These are phyloP conservation scores for Claviceps humidiphila DNA, from an alignment of 2,329 filamentous ascomycete species.

Conservation along the genomic window DNA sequence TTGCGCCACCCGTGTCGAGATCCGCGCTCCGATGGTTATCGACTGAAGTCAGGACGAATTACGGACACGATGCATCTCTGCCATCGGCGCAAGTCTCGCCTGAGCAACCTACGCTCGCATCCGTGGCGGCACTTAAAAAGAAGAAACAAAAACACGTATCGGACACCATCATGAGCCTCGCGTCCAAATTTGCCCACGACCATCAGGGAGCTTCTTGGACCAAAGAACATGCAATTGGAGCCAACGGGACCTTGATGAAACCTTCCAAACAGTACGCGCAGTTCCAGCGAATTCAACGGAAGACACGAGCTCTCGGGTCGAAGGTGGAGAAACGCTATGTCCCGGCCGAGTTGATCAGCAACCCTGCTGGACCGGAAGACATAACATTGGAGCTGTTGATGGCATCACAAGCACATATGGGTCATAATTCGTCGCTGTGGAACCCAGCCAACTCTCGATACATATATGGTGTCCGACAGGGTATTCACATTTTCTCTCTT, in stretches of 20 bases:
- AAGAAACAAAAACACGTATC: slow-evolving; percentile 23
- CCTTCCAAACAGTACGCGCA: slow-evolving; percentile 26
- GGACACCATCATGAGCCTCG: slow-evolving; percentile 21
- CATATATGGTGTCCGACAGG: slow-evolving; percentile 80
- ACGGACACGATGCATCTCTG: slow-evolving; percentile 1
- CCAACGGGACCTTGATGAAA: slow-evolving; percentile 23
- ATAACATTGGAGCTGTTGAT: slow-evolving; percentile 84
- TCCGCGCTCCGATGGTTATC: slow-evolving; percentile 20
- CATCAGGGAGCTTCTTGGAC: slow-evolving; percentile 22
- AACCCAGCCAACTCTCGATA: slow-evolving; percentile 89
- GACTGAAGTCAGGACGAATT: slow-evolving; percentile 14
- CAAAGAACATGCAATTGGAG: slow-evolving; percentile 16
- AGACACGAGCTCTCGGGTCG: slow-evolving; percentile 36
- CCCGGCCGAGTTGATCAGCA: slow-evolving; percentile 50
- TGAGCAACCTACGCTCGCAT: slow-evolving; percentile 9
- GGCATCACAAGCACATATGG: slow-evolving; percentile 77
- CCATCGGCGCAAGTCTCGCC: slow-evolving; percentile 11
- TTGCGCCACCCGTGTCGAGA: slow-evolving; percentile 31
- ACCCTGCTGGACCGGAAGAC: slow-evolving; percentile 66
- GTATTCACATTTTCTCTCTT: slow-evolving; percentile 84
- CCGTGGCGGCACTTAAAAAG: slow-evolving; percentile 13
- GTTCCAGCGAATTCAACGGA: slow-evolving; percentile 24
- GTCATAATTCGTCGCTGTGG: slow-evolving; percentile 84
- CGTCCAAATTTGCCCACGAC: slow-evolving; percentile 21
- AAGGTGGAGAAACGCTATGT: slow-evolving; percentile 43